Base-by-base conservation (phyloP, 2,329 filamentous ascomycete species). In the Aureobasidium sp. region DNA sequence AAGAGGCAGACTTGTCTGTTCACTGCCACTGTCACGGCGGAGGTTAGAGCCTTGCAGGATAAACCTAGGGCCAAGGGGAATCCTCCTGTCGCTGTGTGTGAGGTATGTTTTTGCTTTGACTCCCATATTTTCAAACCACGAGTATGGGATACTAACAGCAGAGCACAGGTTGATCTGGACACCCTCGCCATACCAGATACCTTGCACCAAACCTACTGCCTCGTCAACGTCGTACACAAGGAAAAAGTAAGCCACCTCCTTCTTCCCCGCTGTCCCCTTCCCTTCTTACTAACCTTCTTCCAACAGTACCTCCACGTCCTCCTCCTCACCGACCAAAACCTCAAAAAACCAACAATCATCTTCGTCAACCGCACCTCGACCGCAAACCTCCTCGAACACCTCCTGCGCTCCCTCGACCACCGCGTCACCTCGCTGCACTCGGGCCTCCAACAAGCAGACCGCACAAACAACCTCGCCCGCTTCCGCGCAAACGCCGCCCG, bases 341-440 rank as follows among this genome's bases (percentile, higher is more conserved):
- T 82, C 37, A 78, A 83, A 42, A 93, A 89, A 75, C 87, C 88
- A 0, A 81, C 87, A 69, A 96, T 99, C 69, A 86, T 99, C 63
- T 99, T 99, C 78, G 92, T 88, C 79, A 99, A 99, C 76, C 85
- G 90, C 51, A 95, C 91, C 1, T 81, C 85, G 57, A 96, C 93
- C 0, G 93, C 94, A 10, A 89, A 93, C 66, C 85, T 94, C 62
- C 81, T 99, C 4, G 91, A 96, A 69, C 90, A 96, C 70, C 82
- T 95, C 60, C 82, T 99, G 13, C 87, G 91, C 33, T 80, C 92
- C 8, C 85, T 99, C 17, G 85, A 87, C 38, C 94, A 99, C 78
- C 85, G 91, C 58, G 91, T 96, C 38, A 96, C 94, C 1, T 87
- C 92, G 1, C 80, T 99, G 33, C 93, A 99, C 77, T 96, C 90